phyloP scores from a whole-genome alignment of 2,329 filamentous ascomycete species.

The Pseudocercospora fuligena region DNA sequence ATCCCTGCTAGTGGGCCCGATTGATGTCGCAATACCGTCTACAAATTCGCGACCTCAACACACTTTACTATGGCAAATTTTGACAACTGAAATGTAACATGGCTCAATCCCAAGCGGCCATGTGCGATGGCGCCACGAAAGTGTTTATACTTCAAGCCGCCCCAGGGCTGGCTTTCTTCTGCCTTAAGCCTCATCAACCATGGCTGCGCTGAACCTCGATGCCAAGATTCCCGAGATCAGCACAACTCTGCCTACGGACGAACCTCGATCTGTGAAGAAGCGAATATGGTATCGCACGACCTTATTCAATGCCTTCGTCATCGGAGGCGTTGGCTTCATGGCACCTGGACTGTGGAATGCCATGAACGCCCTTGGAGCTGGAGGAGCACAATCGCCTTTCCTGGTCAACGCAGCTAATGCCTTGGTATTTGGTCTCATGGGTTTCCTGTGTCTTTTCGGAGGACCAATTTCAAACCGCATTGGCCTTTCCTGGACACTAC shows the following conservation, averaged over 20 bases:
- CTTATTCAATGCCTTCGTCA: conserved; percentile 60
- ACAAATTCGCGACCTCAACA: conserved; percentile 23
- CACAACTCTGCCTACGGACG: conserved; percentile 16
- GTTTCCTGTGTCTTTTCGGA: conserved; percentile 54
- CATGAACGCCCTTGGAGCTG: conserved; percentile 59
- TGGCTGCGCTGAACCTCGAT: conserved; percentile 13
- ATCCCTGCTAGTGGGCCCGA: background rate
- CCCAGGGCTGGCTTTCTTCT: background rate
- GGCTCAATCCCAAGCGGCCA: background rate
- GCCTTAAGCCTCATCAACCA: conserved; percentile 2
- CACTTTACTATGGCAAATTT: conserved; percentile 7
- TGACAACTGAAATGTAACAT: conserved; percentile 14
- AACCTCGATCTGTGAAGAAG: conserved; percentile 7
- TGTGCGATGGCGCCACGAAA: background rate
- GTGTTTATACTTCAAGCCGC: conserved; percentile 8
- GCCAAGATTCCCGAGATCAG: conserved; percentile 16
- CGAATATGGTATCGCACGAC: conserved; percentile 56
- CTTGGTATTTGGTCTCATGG: conserved; percentile 55
- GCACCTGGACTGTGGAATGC: conserved; percentile 61
- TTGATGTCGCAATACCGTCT: conserved; percentile 18
- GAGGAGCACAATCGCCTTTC: conserved; percentile 57
- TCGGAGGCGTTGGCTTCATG: conserved; percentile 59
- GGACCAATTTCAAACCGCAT: conserved; percentile 57
- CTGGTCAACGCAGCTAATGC: conserved; percentile 60
- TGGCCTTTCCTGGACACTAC: conserved; percentile 53